phyloP scores from a whole-genome alignment of 768 basidiomycete genomes.

The Boletus pseudopeckii region DNA sequence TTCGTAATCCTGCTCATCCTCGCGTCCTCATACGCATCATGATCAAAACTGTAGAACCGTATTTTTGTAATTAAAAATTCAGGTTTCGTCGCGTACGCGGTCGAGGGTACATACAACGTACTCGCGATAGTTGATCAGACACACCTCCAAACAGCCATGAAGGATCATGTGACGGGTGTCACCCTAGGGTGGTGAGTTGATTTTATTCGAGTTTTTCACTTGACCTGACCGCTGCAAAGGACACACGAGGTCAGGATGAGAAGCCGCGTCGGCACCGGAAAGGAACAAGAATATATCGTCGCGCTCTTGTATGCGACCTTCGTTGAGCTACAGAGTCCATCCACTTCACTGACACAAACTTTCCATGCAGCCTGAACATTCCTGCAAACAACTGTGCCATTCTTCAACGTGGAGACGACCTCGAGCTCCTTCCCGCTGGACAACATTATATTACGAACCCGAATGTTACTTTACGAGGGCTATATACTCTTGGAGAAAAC shows the following conservation, averaged over 20 bases:
- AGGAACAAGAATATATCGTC: slow-evolving; percentile 65
- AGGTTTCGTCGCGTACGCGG: slow-evolving; percentile 74
- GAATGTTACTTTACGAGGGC: slow-evolving; percentile 73
- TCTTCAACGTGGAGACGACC: slow-evolving; percentile 75
- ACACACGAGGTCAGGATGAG: slow-evolving; percentile 79
- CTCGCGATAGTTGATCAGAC: slow-evolving; percentile 84
- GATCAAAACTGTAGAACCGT: slow-evolving; percentile 43
- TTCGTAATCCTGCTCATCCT: background rate
- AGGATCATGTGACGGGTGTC: slow-evolving; percentile 59
- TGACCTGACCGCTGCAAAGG: slow-evolving; percentile 22
- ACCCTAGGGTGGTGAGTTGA: slow-evolving; percentile 52
- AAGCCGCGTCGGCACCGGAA: slow-evolving; percentile 44
- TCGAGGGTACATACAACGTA: slow-evolving; percentile 75
- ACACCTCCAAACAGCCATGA: slow-evolving; percentile 58
- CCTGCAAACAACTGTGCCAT: slow-evolving; percentile 88
- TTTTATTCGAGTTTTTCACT: background rate
- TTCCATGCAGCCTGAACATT: slow-evolving; percentile 62
- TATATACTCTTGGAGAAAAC: slow-evolving; percentile 80
- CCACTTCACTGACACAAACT: background rate
- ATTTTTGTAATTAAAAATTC: slow-evolving; percentile 78
- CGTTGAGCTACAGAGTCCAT: background rate
- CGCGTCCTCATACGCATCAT: background rate
- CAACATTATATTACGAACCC: slow-evolving; percentile 85
- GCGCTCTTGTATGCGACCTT: slow-evolving; percentile 62
- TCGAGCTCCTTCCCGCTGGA: slow-evolving; percentile 74